Evolutionary conservation across 129 eudicot species (phyloP), one percentile per base, ranked within the genome.

Genomic region (Ambrosia trifida): DNA sequence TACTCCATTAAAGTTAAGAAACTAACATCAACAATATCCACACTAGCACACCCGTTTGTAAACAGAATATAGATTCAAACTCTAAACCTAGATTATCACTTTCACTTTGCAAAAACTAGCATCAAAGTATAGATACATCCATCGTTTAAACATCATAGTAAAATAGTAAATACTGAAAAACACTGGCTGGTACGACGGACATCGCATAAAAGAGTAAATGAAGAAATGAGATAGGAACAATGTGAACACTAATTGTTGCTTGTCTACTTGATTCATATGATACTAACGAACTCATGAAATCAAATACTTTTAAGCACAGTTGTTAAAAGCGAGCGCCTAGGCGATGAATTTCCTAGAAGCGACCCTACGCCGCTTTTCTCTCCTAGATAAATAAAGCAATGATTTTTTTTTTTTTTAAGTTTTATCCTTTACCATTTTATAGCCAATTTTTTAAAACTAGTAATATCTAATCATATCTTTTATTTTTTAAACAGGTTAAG

Each of bases 51-150:
- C 31, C 60, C 19, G 14, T 67, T 8, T 28, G 68, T 56, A 41
- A 30, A 57, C 9, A 33, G 52, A 61, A 64, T 18, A 47, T 32
- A 44, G 32, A 68, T 33, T 56, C 73, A 31, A 66, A 54, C 2
- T 31, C 50, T 64, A 24, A 16, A 20, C 40, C 17, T 64, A 19
- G 8, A 14, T 53, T 3, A 4, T 3, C 65, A 50, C 44, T 74
- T 50, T 18, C 11, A 74, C 36, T 4, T 24, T 52, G 54, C 28
- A 38, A 64, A 35, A 52, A 52, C 54, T n/a, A 64, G 13, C 33
- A 74, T 52, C 66, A 40, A 24, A 65, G 13, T 18, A 74, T 5
- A 20, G 53, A 63, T 63, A 36, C 53, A 74, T 64, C 41, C 64
- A 36, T 50, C 12, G 32, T 24, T 74, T 5, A 64, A 38, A 74